phyloP scores from a whole-genome alignment of 192 early-diverging fungal genomes.

The Entomortierella lignicola region DNA sequence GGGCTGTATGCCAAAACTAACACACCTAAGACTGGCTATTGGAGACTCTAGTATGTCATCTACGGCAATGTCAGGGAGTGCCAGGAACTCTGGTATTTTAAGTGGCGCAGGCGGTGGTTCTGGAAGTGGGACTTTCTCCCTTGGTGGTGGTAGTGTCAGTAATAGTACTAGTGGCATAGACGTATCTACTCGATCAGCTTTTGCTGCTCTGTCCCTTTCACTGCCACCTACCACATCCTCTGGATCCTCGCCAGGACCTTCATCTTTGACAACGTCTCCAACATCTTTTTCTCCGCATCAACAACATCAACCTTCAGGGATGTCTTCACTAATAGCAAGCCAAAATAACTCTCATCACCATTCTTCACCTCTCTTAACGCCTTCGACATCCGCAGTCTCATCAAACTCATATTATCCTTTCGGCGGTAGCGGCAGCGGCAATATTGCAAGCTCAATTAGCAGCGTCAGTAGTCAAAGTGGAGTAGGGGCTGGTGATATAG shows the following conservation, averaged over 20 bases:
- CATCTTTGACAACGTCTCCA: constrained; percentile 9
- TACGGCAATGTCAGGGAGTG: neutral
- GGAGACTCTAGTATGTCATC: constrained; percentile 25
- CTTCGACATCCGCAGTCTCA: neutral
- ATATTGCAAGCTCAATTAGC: neutral
- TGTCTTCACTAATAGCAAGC: constrained; percentile 4
- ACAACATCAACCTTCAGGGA: neutral
- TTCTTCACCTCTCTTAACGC: neutral
- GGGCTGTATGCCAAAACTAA: constrained; percentile 46
- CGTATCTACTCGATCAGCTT: constrained; percentile 9
- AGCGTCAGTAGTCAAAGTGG: constrained; percentile 1
- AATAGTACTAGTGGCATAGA: neutral
- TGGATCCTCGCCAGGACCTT: neutral
- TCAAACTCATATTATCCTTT: neutral
- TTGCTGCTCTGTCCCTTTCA: constrained; percentile 15
- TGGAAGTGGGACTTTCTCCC: neutral
- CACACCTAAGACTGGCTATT: constrained; percentile 39
- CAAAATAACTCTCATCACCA: constrained; percentile 1
- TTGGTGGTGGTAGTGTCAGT: neutral
- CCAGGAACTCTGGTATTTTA: neutral
- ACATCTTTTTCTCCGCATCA: neutral
- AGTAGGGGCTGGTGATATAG: constrained; percentile 11
- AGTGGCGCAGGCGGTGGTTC: neutral
- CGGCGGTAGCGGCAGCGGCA: neutral
- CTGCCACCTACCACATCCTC: constrained; percentile 9